A percentile compares a stretch with the other conserved stretches of the same genome.
Conservation (phyloP, 2,329 filamentous ascomycete genomes). For the Epichloe amarillans region DNA sequence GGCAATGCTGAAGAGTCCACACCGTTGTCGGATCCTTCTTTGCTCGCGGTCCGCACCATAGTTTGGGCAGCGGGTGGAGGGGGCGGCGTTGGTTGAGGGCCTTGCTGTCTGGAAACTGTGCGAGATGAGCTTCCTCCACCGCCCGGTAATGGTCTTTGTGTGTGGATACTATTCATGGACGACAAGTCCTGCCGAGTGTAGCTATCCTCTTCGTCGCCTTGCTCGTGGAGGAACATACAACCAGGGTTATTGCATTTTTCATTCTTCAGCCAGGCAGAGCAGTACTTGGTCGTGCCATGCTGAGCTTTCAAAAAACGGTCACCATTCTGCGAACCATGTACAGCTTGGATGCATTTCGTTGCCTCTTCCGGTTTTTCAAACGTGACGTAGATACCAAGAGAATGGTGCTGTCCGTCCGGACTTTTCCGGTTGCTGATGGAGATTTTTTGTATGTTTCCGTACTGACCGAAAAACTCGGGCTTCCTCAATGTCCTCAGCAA, state of each 20-base stretch:
- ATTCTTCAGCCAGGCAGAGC: constrained; percentile 88
- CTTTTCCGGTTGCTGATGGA: constrained; percentile 93
- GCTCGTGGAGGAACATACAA: constrained; percentile 96
- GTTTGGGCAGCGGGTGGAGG: constrained; percentile 36
- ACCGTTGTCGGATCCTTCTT: constrained; percentile 58
- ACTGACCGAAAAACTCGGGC: constrained; percentile 92
- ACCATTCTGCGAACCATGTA: constrained; percentile 85
- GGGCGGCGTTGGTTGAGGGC: constrained; percentile 23
- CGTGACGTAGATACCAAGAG: constrained; percentile 95
- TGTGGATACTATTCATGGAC: constrained; percentile 81
- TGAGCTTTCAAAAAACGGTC: constrained; percentile 68
- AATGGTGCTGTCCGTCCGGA: constrained; percentile 62
- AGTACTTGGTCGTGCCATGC: constrained; percentile 92
- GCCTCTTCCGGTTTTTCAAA: constrained; percentile 89
- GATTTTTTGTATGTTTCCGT: constrained; percentile 96
- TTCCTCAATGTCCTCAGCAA: constrained; percentile 81
- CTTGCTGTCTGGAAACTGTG: constrained; percentile 39
- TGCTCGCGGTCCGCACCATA: constrained; percentile 69
- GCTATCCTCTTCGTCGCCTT: constrained; percentile 95
- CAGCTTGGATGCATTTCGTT: constrained; percentile 74
- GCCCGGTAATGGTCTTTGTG: constrained; percentile 51
- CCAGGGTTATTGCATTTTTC: constrained; percentile 91
- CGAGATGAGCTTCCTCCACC: constrained; percentile 39
- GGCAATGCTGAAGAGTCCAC: constrained; percentile 81
- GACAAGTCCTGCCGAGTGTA: constrained; percentile 91